A percentile compares a stretch with the other conserved stretches of the same genome.
Evolutionary conservation across 192 early-diverging fungal genomes (phyloP).

Genomic region (Backusella sp.): DNA sequence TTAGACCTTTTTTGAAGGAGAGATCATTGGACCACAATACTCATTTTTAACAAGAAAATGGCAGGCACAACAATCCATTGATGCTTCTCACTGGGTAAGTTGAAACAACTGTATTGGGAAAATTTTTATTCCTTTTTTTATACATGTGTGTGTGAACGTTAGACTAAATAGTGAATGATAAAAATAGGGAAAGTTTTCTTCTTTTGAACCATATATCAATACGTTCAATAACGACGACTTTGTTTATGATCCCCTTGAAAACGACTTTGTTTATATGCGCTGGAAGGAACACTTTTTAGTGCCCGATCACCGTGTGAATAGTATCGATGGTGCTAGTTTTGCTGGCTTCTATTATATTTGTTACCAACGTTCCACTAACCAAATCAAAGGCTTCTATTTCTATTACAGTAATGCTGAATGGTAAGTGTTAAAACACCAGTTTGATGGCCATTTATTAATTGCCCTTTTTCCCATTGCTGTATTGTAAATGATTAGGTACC

Average conservation of each 20-base stretch:
- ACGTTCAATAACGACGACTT: constrained; percentile 45
- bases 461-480: background rate
- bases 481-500: constrained; percentile 32
- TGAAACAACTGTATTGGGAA: background rate
- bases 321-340: constrained; percentile 82
- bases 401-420: constrained; percentile 58
- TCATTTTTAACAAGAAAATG: constrained; percentile 83
- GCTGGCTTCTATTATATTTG: constrained; percentile 89
- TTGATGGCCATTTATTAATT: background rate
- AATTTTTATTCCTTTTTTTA: background rate
- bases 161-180: background rate
- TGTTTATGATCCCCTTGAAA: constrained; percentile 43
- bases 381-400: constrained; percentile 62
- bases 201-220: constrained; percentile 49
- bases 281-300: constrained; percentile 94
- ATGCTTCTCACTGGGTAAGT: constrained; percentile 72
- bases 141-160: background rate
- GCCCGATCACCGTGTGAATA: constrained; percentile 77
- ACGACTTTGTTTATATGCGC: constrained; percentile 81
- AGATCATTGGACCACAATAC: constrained; percentile 78
- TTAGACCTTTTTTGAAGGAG: constrained; percentile 83
- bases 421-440: constrained; percentile 27
- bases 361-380: constrained; percentile 61
- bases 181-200: constrained; percentile 44
- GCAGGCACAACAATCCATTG: constrained; percentile 76